phyloP scores from a whole-genome alignment of 1,284 basidiomycete genomes.

The Heliocybe sulcata region DNA sequence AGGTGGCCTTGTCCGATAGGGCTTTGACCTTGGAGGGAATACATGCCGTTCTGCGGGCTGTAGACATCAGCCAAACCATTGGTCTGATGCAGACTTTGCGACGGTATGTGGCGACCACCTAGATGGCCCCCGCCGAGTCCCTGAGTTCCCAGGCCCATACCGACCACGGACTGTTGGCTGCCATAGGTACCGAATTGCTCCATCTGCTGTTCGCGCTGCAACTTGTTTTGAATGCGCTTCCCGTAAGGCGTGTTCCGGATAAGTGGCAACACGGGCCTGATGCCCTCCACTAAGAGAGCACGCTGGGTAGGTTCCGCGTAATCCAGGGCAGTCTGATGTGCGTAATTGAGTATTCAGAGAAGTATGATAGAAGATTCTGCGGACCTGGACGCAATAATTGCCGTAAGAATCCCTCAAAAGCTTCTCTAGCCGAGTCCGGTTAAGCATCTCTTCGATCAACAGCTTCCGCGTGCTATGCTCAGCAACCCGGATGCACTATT shows the following conservation, averaged over 20 bases:
- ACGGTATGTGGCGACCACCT: constrained; percentile 46
- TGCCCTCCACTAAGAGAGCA: constrained; percentile 83
- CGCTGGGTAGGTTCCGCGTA: constrained; percentile 91
- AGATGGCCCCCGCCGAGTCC: constrained; percentile 34
- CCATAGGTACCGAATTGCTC: constrained; percentile 50
- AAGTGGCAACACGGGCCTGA: constrained; percentile 91
- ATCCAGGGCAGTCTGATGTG: constrained; percentile 79
- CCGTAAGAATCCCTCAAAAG: constrained; percentile 92
- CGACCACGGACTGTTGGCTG: constrained; percentile 54
- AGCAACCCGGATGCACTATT: constrained; percentile 93
- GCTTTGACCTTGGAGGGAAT: constrained; percentile 45
- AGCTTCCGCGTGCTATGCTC: constrained; percentile 92
- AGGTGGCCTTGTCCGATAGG: constrained; percentile 27
- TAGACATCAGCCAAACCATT: constrained; percentile 65
- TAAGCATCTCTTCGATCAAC: constrained; percentile 93
- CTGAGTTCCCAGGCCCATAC: constrained; percentile 50
- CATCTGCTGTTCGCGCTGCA: constrained; percentile 75
- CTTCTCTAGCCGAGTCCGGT: constrained; percentile 93
- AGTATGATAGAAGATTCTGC: constrained; percentile 8
- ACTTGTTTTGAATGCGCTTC: constrained; percentile 95
- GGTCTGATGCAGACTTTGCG: constrained; percentile 40
- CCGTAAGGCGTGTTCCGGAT: constrained; percentile 97
- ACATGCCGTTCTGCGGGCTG: constrained; percentile 54
- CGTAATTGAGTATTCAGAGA: constrained; percentile 3
- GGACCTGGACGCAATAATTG: constrained; percentile 87